Evolutionary conservation across 2,329 filamentous ascomycete species (phyloP), one percentile per base, ranked within the genome.

Genomic region (Calonectria naviculata): DNA sequence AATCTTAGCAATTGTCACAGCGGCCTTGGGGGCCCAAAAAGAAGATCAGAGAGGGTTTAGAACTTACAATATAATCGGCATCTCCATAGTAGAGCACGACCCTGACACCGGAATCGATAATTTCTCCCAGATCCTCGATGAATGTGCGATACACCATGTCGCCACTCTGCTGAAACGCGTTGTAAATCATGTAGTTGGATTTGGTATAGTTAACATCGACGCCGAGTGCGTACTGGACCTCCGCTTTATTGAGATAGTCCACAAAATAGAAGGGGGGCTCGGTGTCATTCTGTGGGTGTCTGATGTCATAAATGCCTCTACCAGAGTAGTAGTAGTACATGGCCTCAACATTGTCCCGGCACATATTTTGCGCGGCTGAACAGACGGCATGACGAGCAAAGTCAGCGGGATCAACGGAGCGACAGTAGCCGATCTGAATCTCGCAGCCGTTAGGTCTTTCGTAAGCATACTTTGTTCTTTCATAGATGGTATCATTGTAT

Each of bases 291-390:
- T 28, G 49, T n/a, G 13, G 4, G 61, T 65, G 17, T 28, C 68
- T 61, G 61, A 73, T 73, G 26, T 73, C 71, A 42, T 73, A 73
- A 42, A 64, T 70, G 12, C 68, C 68, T 13, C 71, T 60, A 12
- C 64, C 68, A 29, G 67, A 68, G 8, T 61, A 67, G 0, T 61
- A 61, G 9, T 71, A 71, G 38, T 62, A 71, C 67, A 71, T 60
- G 1, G 64, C 71, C 17, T 73, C 71, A 19, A 73, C 71, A 15
- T 67, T 68, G 36, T 54, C 21, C 5, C 64, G 65, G 31, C 68
- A 73, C 5, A 68, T 65, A 24, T 67, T 61, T 29, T 71, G 71
- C 0, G 67, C 71, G 1, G 65, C 60, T n/a, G 68, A 67, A 9
- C 68, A 71, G 3, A 21, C 68, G 9, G 65, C 60, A 12, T 66